Conservation (phyloP, 352 stramenopile genomes). For the Globisporangium heterothallicum region DNA sequence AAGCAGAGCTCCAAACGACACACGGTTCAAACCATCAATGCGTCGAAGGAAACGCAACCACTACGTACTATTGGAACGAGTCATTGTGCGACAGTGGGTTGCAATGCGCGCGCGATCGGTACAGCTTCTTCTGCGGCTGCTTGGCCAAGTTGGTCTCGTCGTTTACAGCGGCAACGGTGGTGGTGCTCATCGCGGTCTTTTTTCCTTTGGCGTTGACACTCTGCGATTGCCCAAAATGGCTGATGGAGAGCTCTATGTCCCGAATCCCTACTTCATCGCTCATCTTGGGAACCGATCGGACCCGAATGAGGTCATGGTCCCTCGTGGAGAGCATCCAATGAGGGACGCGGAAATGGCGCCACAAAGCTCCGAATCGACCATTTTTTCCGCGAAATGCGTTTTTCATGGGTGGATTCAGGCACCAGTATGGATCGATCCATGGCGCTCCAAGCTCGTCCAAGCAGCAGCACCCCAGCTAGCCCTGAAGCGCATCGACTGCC, state of each 20-base stretch:
- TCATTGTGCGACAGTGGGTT: conserved; percentile 97
- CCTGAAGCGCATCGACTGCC: background rate
- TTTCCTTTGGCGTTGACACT: background rate
- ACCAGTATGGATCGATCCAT: conserved; percentile 3
- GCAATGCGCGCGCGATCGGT: conserved; percentile 93
- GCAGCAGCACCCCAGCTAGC: too few species aligned
- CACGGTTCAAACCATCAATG: background rate
- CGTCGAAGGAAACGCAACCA: too few species aligned
- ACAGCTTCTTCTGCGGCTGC: conserved; percentile 95
- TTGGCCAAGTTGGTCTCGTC: conserved; percentile 29
- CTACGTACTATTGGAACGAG: conserved; percentile 89
- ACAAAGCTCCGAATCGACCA: too few species aligned
- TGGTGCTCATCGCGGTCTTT: conserved; percentile 6
- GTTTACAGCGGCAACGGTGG: conserved; percentile 7
- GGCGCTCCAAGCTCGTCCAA: too few species aligned
- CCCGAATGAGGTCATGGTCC: too few species aligned
- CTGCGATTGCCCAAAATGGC: conserved; percentile 1
- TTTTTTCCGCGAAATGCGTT: too few species aligned
- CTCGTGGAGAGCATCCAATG: too few species aligned
- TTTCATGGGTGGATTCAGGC: too few species aligned
- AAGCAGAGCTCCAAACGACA: background rate
- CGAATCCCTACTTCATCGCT: conserved; percentile 1
- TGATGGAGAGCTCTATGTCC: conserved; percentile 8
- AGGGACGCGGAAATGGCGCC: background rate
- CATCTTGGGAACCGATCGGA: too few species aligned